Conservation (phyloP, 768 basidiomycete species). For the Xerocomellus dryophilus region DNA sequence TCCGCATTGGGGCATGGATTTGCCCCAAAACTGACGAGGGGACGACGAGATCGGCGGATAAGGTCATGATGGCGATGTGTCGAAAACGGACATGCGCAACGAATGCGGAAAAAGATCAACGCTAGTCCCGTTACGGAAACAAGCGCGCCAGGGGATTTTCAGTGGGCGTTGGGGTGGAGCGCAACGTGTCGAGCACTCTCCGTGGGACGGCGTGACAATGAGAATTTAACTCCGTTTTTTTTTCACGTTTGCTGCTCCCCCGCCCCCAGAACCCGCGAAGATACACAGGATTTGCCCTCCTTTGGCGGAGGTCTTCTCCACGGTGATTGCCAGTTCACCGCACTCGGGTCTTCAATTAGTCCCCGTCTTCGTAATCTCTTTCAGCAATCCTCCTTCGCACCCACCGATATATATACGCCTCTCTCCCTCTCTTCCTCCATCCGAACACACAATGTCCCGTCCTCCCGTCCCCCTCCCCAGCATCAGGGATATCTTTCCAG, state of each 20-base stretch:
- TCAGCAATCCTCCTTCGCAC: constrained; percentile 1
- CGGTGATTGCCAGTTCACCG: constrained; percentile 27
- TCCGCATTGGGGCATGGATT: constrained; percentile 23
- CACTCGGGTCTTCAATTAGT: constrained; percentile 23
- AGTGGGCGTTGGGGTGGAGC: background rate
- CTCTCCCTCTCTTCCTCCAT: background rate
- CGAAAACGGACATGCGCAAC: background rate
- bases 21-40: constrained; percentile 19
- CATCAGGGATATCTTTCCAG: constrained; percentile 56
- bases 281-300: constrained; percentile 23
- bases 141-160: background rate
- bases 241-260: no score
- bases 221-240: background rate
- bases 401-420: constrained; percentile 13
- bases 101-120: constrained; percentile 33
- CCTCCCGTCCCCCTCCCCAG: constrained; percentile 41
- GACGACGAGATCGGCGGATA: constrained; percentile 39
- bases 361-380: constrained; percentile 16
- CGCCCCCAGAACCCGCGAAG: constrained; percentile 17
- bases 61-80: constrained; percentile 24
- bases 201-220: background rate
- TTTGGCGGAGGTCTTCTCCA: constrained; percentile 16
- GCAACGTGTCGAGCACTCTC: background rate
- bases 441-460: constrained; percentile 19
- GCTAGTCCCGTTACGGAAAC: constrained; percentile 21